Evolutionary conservation across 352 stramenopile genomes (phyloP), one percentile per base, ranked within the genome.

Genomic region (Hyaloperonospora arabidopsidis): DNA sequence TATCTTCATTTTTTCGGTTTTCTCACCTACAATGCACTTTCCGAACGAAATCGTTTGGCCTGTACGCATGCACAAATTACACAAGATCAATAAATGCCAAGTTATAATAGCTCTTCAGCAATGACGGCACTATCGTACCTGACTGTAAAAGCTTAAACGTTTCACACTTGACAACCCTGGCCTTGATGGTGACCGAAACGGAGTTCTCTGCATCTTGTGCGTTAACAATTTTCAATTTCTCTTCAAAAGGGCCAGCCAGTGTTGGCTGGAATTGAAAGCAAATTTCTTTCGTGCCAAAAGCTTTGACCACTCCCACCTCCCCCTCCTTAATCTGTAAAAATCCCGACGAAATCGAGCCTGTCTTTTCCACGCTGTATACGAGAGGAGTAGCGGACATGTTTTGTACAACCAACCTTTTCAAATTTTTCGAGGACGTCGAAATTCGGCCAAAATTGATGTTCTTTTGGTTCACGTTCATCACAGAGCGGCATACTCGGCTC

Each of bases 371-470:
- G 50, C 68, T 89, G 51, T 93, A 95, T 13, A 93, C 72, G 14
- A 95, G 55, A 10, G 83, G 84, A 13, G 89, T 86, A 11, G 83
- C 73, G 17, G 83, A 92, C 77, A 88, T 91, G 44, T 95, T 95
- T 49, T 90, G 83, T 13, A 95, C 81, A 22, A 93, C 57, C 19
- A 95, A 59, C 32, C 78, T 80, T 55, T 95, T 95, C 2, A 81
- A 91, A 49, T 82, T 93, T 57, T 88, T 91, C 6, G 79, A 87
- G 13, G 80, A 92, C 13, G 84, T 79, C 22, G 85, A 74, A 44
- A 95, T 95, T 13, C 85, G 78, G 1, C 85, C 85, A 53, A 95
- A 95, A 59, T 95, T 95, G 59, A 95, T 95, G 54, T 95, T 95
- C 53, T 95, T 95, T 63, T 95, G 85, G 52, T 95, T 95, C 45